Evolutionary conservation across 108 stramenopile species (phyloP).

Genomic region (Cyclostephanos invisitatus): DNA sequence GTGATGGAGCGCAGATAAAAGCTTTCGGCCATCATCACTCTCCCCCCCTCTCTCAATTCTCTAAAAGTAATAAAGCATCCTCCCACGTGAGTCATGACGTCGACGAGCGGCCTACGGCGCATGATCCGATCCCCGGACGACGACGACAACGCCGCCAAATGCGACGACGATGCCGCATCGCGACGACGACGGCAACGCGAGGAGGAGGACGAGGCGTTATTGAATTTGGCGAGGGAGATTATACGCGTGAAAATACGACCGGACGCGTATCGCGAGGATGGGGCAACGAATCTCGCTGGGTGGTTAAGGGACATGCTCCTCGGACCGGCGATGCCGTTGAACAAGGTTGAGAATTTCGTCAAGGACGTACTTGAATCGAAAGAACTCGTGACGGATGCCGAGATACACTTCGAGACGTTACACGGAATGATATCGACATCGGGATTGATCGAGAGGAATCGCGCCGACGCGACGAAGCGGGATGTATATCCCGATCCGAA

Average conservation of each 20-base stretch:
- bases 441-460: constrained; percentile 27
- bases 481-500: constrained; percentile 19
- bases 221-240: background rate
- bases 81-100: background rate
- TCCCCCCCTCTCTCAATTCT: too few species aligned
- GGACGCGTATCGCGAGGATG: constrained; percentile 23
- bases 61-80: too few species aligned
- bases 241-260: constrained; percentile 41
- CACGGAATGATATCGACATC: constrained; percentile 7
- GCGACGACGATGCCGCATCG: background rate
- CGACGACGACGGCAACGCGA: background rate
- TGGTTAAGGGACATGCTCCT: constrained; percentile 30
- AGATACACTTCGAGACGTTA: constrained; percentile 33
- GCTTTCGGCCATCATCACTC: too few species aligned
- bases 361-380: constrained; percentile 23
- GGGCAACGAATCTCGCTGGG: background rate
- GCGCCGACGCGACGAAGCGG: constrained; percentile 30
- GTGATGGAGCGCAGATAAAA: too few species aligned
- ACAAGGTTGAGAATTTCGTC: constrained; percentile 34
- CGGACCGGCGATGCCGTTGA: constrained; percentile 38
- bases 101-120: background rate
- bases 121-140: background rate
- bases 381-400: constrained; percentile 34
- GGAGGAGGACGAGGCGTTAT: background rate
- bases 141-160: too few species aligned